Percentiles rank a stretch among this genome's conserved stretches.
phyloP scores from a whole-genome alignment of 768 basidiomycete genomes.

The Suillus clintonianus region DNA sequence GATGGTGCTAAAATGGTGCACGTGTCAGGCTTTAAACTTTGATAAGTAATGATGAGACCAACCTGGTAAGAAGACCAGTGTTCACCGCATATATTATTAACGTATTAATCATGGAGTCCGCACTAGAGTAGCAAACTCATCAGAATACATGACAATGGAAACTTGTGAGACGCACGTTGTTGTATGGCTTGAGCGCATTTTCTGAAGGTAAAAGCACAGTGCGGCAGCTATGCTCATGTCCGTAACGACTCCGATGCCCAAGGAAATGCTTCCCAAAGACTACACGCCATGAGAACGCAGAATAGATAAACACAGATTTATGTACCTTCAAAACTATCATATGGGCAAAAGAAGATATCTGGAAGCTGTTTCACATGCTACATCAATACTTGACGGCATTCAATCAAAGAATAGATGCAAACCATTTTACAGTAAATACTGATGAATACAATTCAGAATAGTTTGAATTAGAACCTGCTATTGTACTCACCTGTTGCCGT shows the following conservation, averaged over 20 bases:
- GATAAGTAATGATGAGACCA: constrained; percentile 1
- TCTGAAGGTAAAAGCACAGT: constrained; percentile 56
- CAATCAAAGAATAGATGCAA: constrained; percentile 8
- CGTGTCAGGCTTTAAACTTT: constrained; percentile 1
- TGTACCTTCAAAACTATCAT: constrained; percentile 49
- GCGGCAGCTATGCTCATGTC: constrained; percentile 54
- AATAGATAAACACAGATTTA: constrained; percentile 1
- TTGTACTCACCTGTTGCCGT: constrained; percentile 45
- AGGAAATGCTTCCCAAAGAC: constrained; percentile 48
- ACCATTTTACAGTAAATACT: constrained; percentile 53
- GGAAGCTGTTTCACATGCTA: constrained; percentile 32
- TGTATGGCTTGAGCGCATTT: constrained; percentile 50
- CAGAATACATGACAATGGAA: background rate
- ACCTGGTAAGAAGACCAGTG: constrained; percentile 67
- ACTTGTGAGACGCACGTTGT: constrained; percentile 34
- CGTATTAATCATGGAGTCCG: constrained; percentile 56
- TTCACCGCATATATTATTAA: constrained; percentile 63
- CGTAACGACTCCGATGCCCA: constrained; percentile 50
- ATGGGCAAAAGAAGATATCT: constrained; percentile 42
- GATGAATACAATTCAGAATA: constrained; percentile 6
- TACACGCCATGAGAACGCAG: constrained; percentile 19
- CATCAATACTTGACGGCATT: background rate
- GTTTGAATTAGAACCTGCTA: no score
- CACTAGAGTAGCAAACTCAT: constrained; percentile 32
- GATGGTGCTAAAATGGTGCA: constrained; percentile 17